These are phyloP conservation scores for Nemania sp. DNA, from an alignment of 2,329 filamentous ascomycete genomes.

Conservation along the genomic window DNA sequence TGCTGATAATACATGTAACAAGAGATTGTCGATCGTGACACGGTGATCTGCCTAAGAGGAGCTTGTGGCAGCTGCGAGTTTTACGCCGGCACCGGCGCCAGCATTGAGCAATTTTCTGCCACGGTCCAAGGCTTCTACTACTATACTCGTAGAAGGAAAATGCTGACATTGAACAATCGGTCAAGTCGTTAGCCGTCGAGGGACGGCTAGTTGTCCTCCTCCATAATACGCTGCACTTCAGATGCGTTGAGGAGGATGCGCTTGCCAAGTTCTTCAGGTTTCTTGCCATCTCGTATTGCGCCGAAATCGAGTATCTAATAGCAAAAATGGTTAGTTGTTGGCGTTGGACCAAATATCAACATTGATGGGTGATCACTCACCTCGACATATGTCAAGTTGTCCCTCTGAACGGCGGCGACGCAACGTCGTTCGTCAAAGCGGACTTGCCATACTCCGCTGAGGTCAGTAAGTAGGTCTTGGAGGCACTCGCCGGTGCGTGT, in stretches of 20 bases:
- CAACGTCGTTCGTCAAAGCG: slow-evolving; percentile 95
- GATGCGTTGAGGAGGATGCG: slow-evolving; percentile 69
- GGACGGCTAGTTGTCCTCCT: slow-evolving; percentile 33
- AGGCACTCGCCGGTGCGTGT: slow-evolving; percentile 89
- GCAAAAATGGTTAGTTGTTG: slow-evolving; percentile 39
- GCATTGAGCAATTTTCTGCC: no score
- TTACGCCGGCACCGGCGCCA: no score
- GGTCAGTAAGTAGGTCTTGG: slow-evolving; percentile 86
- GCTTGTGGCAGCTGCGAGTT: no score
- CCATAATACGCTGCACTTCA: slow-evolving; percentile 50
- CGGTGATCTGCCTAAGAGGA: no score
- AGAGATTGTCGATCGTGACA: no score
- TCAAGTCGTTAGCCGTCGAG: neutral
- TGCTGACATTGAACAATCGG: no score
- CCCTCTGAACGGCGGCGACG: slow-evolving; percentile 93
- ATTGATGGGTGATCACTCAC: slow-evolving; percentile 54
- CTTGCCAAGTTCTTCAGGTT: slow-evolving; percentile 74
- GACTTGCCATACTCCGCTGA: slow-evolving; percentile 98
- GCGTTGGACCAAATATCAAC: slow-evolving; percentile 2
- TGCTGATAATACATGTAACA: no score
- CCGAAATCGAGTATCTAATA: slow-evolving; percentile 93
- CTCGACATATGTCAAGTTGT: slow-evolving; percentile 92
- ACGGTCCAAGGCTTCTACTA: no score
- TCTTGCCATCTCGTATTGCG: slow-evolving; percentile 83
- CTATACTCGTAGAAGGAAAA: no score